Conservation (phyloP, 805 yeast species). For the Starmerella tilneyi region DNA sequence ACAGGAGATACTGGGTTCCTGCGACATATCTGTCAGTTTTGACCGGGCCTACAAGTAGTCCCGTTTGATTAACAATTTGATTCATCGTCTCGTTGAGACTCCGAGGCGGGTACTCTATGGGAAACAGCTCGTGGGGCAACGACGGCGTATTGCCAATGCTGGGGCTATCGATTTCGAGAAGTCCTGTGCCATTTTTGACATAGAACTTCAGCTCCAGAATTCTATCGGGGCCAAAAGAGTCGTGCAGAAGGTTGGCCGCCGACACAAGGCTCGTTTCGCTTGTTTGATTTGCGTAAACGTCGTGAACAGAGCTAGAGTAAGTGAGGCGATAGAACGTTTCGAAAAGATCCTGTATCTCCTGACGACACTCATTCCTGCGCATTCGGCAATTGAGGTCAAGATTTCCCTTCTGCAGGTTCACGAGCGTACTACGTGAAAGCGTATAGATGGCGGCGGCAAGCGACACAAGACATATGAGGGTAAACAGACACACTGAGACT, state of each 20-base stretch:
- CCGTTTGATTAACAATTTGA: slow-evolving; percentile 2
- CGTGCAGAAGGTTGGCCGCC: slow-evolving; percentile 16
- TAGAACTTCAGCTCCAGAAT: slow-evolving; percentile 18
- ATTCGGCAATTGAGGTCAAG: slow-evolving; percentile 22
- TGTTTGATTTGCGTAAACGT: slow-evolving; percentile 11
- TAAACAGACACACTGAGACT: slow-evolving; percentile 56
- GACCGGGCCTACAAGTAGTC: slow-evolving; percentile 20
- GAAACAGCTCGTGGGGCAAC: slow-evolving; percentile 13
- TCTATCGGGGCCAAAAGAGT: slow-evolving; percentile 20
- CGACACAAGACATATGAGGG: slow-evolving; percentile 58
- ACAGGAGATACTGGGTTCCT: slow-evolving; percentile 13
- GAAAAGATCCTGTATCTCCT: slow-evolving; percentile 16
- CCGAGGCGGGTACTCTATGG: slow-evolving; percentile 6
- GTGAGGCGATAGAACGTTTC: slow-evolving; percentile 15
- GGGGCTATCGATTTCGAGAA: slow-evolving; percentile 17
- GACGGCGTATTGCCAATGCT: slow-evolving; percentile 1
- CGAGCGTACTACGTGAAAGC: slow-evolving; percentile 22
- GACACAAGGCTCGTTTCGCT: neutral
- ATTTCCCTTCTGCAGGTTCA: slow-evolving; percentile 32
- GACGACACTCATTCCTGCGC: slow-evolving; percentile 21
- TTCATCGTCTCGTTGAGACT: neutral
- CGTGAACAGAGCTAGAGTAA: slow-evolving; percentile 17
- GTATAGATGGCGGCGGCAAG: slow-evolving; percentile 48
- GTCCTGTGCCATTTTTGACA: slow-evolving; percentile 16
- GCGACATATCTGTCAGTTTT: neutral